Percentiles rank a stretch among this genome's conserved stretches.
Conservation (phyloP, 345 rosid species). For the Erodium maritimum region DNA sequence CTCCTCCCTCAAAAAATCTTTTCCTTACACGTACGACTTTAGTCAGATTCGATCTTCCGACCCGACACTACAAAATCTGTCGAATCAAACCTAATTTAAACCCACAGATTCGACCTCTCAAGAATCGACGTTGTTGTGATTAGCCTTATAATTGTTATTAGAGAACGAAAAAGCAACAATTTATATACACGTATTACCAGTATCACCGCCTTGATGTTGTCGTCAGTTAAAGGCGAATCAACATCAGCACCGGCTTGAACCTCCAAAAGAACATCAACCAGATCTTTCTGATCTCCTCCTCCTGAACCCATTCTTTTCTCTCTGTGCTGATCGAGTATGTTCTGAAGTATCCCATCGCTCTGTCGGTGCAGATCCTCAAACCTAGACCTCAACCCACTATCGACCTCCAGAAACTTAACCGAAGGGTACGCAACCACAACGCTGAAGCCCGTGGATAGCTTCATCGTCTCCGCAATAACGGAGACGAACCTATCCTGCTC, state of each 20-base stretch:
- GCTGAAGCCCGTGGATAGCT: slow-evolving; percentile 9
- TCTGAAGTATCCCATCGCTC: slow-evolving; percentile 9
- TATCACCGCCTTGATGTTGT: slow-evolving; percentile 21
- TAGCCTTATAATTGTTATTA: too few relatives aligned
- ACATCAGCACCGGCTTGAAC: slow-evolving; percentile 1
- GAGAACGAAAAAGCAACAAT: too few relatives aligned
- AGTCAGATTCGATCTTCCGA: too few relatives aligned
- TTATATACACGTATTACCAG: too few relatives aligned
- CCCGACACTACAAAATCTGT: too few relatives aligned
- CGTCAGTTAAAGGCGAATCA: slow-evolving; percentile 9
- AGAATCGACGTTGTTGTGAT: too few relatives aligned
- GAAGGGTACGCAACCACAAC: slow-evolving; percentile 20
- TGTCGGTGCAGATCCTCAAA: slow-evolving; percentile 7
- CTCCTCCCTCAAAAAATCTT: too few relatives aligned
- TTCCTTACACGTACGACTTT: too few relatives aligned
- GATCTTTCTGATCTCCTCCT: neutral
- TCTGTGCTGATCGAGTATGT: slow-evolving; percentile 10
- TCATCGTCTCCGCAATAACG: neutral
- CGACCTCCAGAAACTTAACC: slow-evolving; percentile 5
- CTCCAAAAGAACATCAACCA: slow-evolving; percentile 18
- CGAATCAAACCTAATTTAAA: too few relatives aligned
- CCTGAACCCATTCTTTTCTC: neutral
- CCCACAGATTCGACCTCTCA: too few relatives aligned
- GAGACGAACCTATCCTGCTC: slow-evolving; percentile 14
- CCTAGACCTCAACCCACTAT: slow-evolving; percentile 9